Percentiles rank a stretch among this genome's conserved stretches.
Conservation (phyloP, 176 grass and related monocot species). For the Eleusine coracana region DNA sequence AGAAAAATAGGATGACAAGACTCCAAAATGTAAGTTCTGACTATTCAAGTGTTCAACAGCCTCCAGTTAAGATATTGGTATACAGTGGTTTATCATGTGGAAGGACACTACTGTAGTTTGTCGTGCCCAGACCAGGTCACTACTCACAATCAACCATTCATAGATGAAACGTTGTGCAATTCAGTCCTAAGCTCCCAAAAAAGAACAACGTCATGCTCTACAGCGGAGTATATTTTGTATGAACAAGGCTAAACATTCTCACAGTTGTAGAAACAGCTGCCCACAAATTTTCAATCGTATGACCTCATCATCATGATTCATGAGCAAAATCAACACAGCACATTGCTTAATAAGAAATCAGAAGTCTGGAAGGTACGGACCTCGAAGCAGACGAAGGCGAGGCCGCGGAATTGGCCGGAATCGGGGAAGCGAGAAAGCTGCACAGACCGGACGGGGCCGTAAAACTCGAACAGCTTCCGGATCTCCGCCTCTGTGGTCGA, state of each 20-base stretch:
- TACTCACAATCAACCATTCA: neutral
- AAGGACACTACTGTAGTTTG: neutral
- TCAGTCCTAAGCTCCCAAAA: neutral
- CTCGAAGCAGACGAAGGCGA: conserved; percentile 84
- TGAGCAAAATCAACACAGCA: neutral
- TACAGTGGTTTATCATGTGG: neutral
- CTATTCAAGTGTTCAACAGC: neutral
- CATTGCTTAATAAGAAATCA: neutral
- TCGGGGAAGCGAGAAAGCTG: conserved; percentile 89
- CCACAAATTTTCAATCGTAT: neutral
- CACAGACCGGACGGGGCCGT: conserved; percentile 66
- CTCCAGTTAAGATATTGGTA: neutral
- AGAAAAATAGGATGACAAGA: neutral
- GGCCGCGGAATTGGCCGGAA: conserved; percentile 85
- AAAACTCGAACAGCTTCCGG: conserved; percentile 63
- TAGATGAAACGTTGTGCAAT: neutral
- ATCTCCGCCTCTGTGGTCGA: conserved; percentile 70
- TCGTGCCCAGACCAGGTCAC: neutral
- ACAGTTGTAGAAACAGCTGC: neutral
- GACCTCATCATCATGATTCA: neutral
- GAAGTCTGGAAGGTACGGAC: conserved; percentile 26
- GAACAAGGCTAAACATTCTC: neutral
- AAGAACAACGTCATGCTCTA: neutral
- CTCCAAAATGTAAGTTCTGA: neutral
- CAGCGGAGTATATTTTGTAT: neutral